Conservation (phyloP, 2,329 filamentous ascomycete genomes). For the Purpureocillium lavendulum region DNA sequence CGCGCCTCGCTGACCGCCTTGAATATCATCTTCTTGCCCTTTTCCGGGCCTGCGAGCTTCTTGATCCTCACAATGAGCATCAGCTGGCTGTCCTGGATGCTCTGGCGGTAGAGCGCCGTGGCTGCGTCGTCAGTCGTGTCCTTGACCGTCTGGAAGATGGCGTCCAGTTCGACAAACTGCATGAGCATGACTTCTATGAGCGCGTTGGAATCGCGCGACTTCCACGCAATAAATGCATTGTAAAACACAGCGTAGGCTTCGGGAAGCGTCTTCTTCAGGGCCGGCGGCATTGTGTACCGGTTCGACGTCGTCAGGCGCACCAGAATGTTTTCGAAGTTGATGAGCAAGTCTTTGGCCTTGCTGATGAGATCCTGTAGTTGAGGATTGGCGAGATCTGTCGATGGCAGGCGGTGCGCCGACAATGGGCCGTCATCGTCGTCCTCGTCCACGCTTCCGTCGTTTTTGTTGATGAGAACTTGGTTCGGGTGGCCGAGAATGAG, state of each 20-base stretch:
- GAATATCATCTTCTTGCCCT: conserved; percentile 64
- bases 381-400: conserved; percentile 47
- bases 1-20: conserved; percentile 67
- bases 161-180: conserved; percentile 76
- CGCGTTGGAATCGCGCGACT: conserved; percentile 68
- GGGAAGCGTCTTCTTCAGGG: conserved; percentile 53
- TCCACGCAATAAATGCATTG: conserved; percentile 77
- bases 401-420: conserved; percentile 22
- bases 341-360: conserved; percentile 69
- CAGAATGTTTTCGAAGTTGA: conserved; percentile 68
- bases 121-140: conserved; percentile 67
- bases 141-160: conserved; percentile 77
- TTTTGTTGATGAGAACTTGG: conserved; percentile 68
- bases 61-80: conserved; percentile 74
- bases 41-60: conserved; percentile 62
- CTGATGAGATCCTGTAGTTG: conserved; percentile 63
- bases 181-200: conserved; percentile 79
- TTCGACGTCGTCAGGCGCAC: conserved; percentile 58
- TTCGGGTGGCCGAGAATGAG: conserved; percentile 72
- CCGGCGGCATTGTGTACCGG: conserved; percentile 56
- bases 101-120: conserved; percentile 67
- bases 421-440: conserved; percentile 40
- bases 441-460: conserved; percentile 41
- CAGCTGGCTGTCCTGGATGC: conserved; percentile 73
- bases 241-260: conserved; percentile 67